phyloP scores from a whole-genome alignment of 2,329 filamentous ascomycete genomes.

The Botryotinia globosa region DNA sequence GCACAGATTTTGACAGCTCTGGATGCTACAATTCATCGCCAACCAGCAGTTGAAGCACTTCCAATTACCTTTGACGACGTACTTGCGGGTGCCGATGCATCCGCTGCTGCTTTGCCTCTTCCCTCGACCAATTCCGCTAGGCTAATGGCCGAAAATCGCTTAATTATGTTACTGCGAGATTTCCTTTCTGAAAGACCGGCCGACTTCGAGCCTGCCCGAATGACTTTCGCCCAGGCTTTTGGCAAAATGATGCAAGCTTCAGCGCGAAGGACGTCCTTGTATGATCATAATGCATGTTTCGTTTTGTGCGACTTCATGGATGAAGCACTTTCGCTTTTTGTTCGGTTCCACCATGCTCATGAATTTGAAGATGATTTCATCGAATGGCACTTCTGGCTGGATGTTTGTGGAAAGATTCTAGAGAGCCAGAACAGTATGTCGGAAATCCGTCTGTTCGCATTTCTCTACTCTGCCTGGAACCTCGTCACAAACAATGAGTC shows the following conservation, averaged over 20 bases:
- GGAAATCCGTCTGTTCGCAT: slow-evolving; percentile 66
- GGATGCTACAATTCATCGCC: slow-evolving; percentile 65
- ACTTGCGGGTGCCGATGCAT: slow-evolving; percentile 56
- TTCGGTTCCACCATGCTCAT: slow-evolving; percentile 54
- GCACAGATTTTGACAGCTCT: slow-evolving; percentile 65
- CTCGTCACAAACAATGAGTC: slow-evolving; percentile 53
- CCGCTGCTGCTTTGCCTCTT: slow-evolving; percentile 54
- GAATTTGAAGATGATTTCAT: slow-evolving; percentile 44
- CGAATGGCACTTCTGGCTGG: slow-evolving; percentile 67
- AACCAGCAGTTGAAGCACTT: slow-evolving; percentile 48
- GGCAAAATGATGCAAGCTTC: slow-evolving; percentile 58
- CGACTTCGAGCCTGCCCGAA: slow-evolving; percentile 51
- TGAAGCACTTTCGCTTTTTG: slow-evolving; percentile 62
- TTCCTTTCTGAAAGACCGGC: slow-evolving; percentile 60
- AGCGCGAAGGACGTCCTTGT: slow-evolving; percentile 62
- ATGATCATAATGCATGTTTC: slow-evolving; percentile 69
- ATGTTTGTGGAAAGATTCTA: slow-evolving; percentile 65
- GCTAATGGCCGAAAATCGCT: slow-evolving; percentile 67
- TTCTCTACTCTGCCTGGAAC: slow-evolving; percentile 65
- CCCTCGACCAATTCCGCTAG: slow-evolving; percentile 58
- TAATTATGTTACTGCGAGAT: slow-evolving; percentile 68
- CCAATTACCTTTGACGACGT: slow-evolving; percentile 66
- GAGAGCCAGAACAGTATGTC: slow-evolving; percentile 70
- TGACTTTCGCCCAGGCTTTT: slow-evolving; percentile 63
- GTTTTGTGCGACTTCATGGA: slow-evolving; percentile 72